Evolutionary conservation across 768 basidiomycete genomes (phyloP).

Genomic region (Hydnum rufescens): DNA sequence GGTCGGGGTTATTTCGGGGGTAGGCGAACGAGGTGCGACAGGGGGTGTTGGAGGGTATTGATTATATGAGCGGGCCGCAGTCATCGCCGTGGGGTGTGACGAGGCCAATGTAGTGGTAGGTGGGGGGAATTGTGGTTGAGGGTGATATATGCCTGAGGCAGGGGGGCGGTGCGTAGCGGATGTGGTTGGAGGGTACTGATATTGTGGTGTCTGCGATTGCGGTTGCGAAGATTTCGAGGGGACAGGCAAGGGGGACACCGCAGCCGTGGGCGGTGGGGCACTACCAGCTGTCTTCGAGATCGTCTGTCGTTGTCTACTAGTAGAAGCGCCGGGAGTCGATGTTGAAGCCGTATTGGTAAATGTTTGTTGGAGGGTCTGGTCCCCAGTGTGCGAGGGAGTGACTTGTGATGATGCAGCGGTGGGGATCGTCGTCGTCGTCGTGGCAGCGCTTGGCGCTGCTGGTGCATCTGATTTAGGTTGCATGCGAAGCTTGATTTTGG

Average conservation of each 20-base stretch:
- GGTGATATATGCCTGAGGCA: neutral
- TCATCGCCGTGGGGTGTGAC: neutral
- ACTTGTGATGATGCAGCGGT: neutral
- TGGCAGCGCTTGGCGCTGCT: conserved; percentile 13
- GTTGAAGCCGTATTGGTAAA: no score
- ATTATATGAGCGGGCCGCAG: neutral
- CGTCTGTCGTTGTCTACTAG: no score
- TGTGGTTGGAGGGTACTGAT: neutral
- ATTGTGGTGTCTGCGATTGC: neutral
- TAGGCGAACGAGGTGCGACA: neutral
- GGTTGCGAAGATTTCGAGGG: neutral
- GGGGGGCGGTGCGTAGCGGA: neutral
- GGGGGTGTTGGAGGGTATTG: neutral
- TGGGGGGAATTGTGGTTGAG: conserved; percentile 3
- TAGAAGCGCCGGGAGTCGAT: no score
- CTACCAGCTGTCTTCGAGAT: conserved; percentile 6
- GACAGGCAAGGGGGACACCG: neutral
- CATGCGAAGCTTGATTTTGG: conserved; percentile 49
- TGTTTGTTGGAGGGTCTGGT: no score
- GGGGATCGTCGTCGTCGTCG: conserved; percentile 6
- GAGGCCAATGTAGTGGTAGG: conserved; percentile 7
- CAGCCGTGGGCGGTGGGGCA: neutral
- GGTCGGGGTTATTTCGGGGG: conserved; percentile 10
- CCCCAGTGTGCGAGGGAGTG: no score
- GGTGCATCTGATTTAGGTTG: conserved; percentile 13